Percentiles rank a stretch among this genome's conserved stretches.
These are phyloP conservation scores for Cymbopogon flexuosus DNA, from an alignment of 202 grass and related monocot genomes.

Conservation along the genomic window DNA sequence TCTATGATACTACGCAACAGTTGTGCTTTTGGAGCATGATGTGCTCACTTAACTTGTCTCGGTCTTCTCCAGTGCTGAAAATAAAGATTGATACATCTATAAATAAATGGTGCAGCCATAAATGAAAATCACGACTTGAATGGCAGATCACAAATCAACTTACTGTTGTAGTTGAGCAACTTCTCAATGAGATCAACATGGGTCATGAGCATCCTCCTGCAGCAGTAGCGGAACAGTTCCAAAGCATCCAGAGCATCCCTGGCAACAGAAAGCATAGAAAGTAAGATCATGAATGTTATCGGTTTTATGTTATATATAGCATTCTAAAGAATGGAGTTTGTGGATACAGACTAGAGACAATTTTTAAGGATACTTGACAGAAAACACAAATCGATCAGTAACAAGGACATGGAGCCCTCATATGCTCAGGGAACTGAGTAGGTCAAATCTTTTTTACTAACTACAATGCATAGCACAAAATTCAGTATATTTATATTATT, in stretches of 20 bases:
- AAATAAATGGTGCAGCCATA: not conserved
- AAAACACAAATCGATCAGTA: not conserved
- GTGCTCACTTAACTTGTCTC: slow-evolving; percentile 36
- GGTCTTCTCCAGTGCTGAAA: slow-evolving; percentile 82
- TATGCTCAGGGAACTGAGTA: no score
- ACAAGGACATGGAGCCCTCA: not conserved
- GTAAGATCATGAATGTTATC: not conserved
- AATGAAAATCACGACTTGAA: not conserved
- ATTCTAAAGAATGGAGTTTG: not conserved
- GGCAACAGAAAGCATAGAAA: slow-evolving; percentile 17
- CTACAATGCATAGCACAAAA: not conserved
- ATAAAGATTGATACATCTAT: not conserved
- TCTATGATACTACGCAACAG: not conserved
- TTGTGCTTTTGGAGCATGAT: not conserved
- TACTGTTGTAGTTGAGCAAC: slow-evolving; percentile 97
- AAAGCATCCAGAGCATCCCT: slow-evolving; percentile 96
- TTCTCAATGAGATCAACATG: slow-evolving; percentile 99
- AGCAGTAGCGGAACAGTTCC: slow-evolving; percentile 88
- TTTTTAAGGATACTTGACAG: not conserved
- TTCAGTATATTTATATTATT: not conserved
- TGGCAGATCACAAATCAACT: slow-evolving; percentile 20
- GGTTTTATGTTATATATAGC: not conserved
- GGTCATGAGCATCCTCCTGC: slow-evolving; percentile 96
- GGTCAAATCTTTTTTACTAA: not conserved
- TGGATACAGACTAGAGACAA: not conserved